These are phyloP conservation scores for Aspergillus costaricaensis DNA, from an alignment of 2,329 filamentous ascomycete species.

Conservation along the genomic window DNA sequence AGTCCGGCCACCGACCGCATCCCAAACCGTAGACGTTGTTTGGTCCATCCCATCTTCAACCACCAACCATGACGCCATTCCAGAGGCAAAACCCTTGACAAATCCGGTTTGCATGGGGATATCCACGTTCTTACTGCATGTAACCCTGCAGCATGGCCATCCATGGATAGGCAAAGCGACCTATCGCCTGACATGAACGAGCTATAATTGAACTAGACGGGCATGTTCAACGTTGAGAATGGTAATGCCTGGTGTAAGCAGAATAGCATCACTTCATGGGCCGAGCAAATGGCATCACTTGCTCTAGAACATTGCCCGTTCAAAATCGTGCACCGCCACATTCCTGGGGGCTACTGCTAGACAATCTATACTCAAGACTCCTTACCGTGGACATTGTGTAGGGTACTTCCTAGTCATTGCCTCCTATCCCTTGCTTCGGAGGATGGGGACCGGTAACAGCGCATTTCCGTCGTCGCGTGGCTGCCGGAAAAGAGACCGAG, in stretches of 20 bases:
- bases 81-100: neutral
- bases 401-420: too few relatives aligned
- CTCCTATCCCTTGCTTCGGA: neutral
- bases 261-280: too few relatives aligned
- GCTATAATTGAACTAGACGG: neutral
- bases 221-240: neutral
- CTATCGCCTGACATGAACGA: neutral
- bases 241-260: neutral
- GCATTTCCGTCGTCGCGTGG: neutral
- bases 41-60: neutral
- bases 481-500: neutral
- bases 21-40: neutral
- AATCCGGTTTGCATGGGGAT: neutral
- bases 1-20: neutral
- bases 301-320: neutral
- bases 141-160: neutral
- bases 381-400: neutral
- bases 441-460: neutral
- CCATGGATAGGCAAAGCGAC: neutral
- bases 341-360: neutral
- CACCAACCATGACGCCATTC: neutral
- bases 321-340: neutral
- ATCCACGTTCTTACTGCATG: neutral
- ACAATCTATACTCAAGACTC: neutral
- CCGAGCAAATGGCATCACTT: neutral